Conservation (phyloP, 306 rosid genomes). For the Biancaea sappan region DNA sequence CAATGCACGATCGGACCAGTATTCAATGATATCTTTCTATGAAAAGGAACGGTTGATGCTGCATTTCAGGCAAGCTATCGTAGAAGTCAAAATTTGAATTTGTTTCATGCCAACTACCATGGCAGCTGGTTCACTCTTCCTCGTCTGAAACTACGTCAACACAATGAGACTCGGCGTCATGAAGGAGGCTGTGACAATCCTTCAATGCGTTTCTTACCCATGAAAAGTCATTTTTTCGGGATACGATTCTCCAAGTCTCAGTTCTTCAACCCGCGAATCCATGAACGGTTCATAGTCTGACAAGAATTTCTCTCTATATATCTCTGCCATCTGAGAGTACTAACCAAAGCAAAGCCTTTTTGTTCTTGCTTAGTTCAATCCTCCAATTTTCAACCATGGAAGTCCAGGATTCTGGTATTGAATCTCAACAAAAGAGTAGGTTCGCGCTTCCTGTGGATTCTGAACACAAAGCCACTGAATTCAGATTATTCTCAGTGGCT, state of each 20-base stretch:
- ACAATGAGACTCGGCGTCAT: background rate
- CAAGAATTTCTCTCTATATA: background rate
- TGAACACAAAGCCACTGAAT: slow-evolving; percentile 78
- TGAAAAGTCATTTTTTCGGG: background rate
- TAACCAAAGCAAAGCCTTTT: slow-evolving; percentile 16
- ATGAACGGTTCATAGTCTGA: background rate
- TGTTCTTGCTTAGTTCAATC: background rate
- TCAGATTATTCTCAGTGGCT: slow-evolving; percentile 66
- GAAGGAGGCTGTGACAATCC: background rate
- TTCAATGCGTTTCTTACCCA: background rate
- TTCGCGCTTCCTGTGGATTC: slow-evolving; percentile 81
- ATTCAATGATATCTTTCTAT: background rate
- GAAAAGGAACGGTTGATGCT: background rate
- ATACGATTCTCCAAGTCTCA: background rate
- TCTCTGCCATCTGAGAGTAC: background rate
- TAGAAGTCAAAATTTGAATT: background rate
- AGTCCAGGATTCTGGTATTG: slow-evolving; percentile 32
- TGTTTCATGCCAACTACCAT: background rate
- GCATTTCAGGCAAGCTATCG: background rate
- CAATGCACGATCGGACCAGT: slow-evolving; percentile 35
- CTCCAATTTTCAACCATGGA: slow-evolving; percentile 46
- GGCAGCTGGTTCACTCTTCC: background rate
- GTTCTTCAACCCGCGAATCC: background rate
- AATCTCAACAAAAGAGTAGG: slow-evolving; percentile 28
- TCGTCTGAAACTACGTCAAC: background rate